Evolutionary conservation across 2,329 filamentous ascomycete species (phyloP).

Genomic region (Achaetomium macrosporum): DNA sequence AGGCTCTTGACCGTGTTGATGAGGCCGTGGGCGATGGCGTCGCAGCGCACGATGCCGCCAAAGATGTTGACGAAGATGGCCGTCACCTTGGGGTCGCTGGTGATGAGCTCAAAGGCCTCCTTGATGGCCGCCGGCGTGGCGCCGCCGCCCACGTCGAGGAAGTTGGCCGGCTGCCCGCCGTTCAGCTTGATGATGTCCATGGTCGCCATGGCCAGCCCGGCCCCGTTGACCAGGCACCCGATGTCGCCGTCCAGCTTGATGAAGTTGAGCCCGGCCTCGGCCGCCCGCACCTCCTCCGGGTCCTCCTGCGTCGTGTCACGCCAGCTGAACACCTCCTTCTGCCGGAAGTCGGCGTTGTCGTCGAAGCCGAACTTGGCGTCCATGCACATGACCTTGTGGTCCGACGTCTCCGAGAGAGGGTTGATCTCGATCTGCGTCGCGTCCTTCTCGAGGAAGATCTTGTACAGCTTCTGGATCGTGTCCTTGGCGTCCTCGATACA

Average conservation of each 20-base stretch:
- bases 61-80: constrained; percentile 99
- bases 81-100: constrained; percentile 94
- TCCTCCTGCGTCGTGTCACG: constrained; percentile 95
- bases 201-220: constrained; percentile 98
- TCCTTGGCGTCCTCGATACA: constrained; percentile 93
- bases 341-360: constrained; percentile 97
- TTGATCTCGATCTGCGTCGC: constrained; percentile 99
- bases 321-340: constrained; percentile 93
- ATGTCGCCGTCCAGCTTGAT: constrained; percentile 99
- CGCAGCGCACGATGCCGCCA: constrained; percentile 95
- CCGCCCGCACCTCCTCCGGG: constrained; percentile 93
- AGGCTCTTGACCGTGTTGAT: constrained; percentile 92
- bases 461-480: constrained; percentile 98
- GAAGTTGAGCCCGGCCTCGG: constrained; percentile 94
- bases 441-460: constrained; percentile 97
- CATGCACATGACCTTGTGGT: constrained; percentile 98
- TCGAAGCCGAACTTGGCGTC: constrained; percentile 98
- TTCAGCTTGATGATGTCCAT: constrained; percentile 99
- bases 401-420: constrained; percentile 94
- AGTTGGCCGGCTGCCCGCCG: constrained; percentile 92
- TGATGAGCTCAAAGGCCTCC: constrained; percentile 98
- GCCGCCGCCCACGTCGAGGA: constrained; percentile 96
- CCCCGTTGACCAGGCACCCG: constrained; percentile 97
- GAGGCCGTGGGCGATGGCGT: constrained; percentile 92
- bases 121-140: constrained; percentile 95